These are phyloP conservation scores for Acacia pycnantha DNA, from an alignment of 331 rosid genomes.

Conservation along the genomic window DNA sequence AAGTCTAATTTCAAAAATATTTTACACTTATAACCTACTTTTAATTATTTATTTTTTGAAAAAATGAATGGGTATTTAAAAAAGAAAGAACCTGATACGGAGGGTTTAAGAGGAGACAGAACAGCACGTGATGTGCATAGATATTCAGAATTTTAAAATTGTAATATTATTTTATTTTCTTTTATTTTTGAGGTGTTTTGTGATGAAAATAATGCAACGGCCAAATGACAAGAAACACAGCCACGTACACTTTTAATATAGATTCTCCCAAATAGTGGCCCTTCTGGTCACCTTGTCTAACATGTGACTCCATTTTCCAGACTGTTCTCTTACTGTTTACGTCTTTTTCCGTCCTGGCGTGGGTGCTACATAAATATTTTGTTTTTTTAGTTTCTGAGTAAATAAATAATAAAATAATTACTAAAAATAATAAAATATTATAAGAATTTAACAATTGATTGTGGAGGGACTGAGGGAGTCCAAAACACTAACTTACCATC, in stretches of 20 bases:
- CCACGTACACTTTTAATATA: neutral
- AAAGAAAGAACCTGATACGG: neutral
- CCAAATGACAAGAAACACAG: neutral
- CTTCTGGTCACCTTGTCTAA: neutral
- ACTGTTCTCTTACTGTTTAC: neutral
- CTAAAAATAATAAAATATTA: no score
- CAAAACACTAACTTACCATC: no score
- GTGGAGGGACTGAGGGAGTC: no score
- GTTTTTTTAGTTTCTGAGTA: no score
- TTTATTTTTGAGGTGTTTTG: neutral
- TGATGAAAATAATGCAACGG: neutral
- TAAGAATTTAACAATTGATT: no score
- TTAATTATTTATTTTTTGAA: neutral
- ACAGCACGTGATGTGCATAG: slow-evolving; percentile 28
- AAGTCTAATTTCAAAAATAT: no score
- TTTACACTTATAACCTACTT: neutral
- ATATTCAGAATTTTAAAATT: neutral
- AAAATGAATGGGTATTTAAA: neutral
- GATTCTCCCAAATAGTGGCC: neutral
- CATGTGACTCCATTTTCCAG: neutral
- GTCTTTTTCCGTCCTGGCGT: neutral
- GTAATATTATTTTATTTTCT: neutral
- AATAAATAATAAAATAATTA: no score
- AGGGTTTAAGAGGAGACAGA: neutral
- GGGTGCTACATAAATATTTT: neutral